Evolutionary conservation across 352 stramenopile genomes (phyloP).

Genomic region (Pythium guiyangense): DNA sequence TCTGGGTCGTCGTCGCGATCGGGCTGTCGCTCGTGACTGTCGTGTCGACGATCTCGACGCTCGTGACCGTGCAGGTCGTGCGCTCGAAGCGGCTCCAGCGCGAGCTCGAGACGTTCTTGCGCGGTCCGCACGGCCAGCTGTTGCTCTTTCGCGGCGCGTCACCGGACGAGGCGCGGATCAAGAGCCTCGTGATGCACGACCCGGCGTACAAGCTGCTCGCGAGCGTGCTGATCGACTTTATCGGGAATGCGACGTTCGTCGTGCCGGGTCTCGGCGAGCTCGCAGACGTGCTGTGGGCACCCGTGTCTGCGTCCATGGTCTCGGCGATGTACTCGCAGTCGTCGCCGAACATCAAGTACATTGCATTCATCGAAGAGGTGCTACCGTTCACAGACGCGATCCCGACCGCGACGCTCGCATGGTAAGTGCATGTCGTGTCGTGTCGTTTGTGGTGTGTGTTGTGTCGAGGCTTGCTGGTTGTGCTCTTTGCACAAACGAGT

Average conservation of each 20-base stretch:
- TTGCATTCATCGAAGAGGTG: conserved; percentile 77
- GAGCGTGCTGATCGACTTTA: conserved; percentile 86
- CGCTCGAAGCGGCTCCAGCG: conserved; percentile 42
- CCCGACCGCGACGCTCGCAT: conserved; percentile 92
- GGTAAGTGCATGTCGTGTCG: too few relatives aligned
- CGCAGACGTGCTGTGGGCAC: conserved; percentile 91
- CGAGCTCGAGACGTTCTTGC: conserved; percentile 36
- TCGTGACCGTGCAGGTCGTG: conserved; percentile 42
- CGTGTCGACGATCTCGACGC: conserved; percentile 44
- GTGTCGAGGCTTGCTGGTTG: neutral
- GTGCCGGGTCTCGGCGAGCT: conserved; percentile 86
- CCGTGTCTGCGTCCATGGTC: conserved; percentile 86
- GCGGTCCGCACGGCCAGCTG: conserved; percentile 52
- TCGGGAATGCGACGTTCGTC: conserved; percentile 86
- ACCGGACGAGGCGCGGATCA: too few relatives aligned
- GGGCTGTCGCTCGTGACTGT: conserved; percentile 36
- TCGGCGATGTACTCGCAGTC: conserved; percentile 88
- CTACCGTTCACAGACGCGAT: conserved; percentile 96
- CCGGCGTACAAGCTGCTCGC: conserved; percentile 53
- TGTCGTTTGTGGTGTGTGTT: too few relatives aligned
- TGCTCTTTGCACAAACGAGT: neutral
- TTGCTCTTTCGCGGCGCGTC: too few relatives aligned
- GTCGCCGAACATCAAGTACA: conserved; percentile 83
- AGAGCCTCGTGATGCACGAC: too few relatives aligned
- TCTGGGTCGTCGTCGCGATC: conserved; percentile 52